Evolutionary conservation across 202 grass and related monocot genomes (phyloP).

Genomic region (Elaeis oleifera): DNA sequence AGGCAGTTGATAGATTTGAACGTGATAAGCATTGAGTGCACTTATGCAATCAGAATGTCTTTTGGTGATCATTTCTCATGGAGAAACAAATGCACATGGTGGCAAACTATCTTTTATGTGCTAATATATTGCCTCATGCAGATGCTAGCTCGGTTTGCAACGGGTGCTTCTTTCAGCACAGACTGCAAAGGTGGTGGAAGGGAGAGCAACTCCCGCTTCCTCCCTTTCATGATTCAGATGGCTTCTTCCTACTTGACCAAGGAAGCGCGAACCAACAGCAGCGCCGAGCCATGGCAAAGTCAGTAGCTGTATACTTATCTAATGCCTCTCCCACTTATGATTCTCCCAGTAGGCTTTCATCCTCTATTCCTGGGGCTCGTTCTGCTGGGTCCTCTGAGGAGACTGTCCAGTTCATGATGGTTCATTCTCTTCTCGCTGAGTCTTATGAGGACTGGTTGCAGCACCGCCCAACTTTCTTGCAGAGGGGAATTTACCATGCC

Average conservation of each 20-base stretch:
- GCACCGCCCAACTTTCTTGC: constrained; percentile 65
- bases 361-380: constrained; percentile 43
- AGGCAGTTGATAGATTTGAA: too few species aligned
- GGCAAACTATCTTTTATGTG: too few species aligned
- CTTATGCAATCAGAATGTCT: too few species aligned
- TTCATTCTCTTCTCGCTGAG: constrained; percentile 84
- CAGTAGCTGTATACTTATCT: constrained; percentile 54
- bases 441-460: constrained; percentile 89
- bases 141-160: constrained; percentile 98
- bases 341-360: constrained; percentile 29
- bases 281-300: constrained; percentile 61
- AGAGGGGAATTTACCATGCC: constrained; percentile 83
- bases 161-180: constrained; percentile 68
- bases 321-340: constrained; percentile 34
- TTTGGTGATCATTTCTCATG: too few species aligned
- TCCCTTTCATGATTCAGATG: constrained; percentile 98
- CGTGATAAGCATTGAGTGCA: too few species aligned
- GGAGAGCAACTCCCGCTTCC: constrained; percentile 91
- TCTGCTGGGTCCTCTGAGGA: constrained; percentile 48
- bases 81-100: too few species aligned
- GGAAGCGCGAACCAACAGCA: constrained; percentile 55
- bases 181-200: constrained; percentile 88
- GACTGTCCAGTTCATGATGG: constrained; percentile 97
- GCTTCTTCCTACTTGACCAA: constrained; percentile 67
- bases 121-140: constrained; percentile 24